phyloP scores from a whole-genome alignment of 2,329 filamentous ascomycete genomes.

The Pseudogymnoascus sp. region DNA sequence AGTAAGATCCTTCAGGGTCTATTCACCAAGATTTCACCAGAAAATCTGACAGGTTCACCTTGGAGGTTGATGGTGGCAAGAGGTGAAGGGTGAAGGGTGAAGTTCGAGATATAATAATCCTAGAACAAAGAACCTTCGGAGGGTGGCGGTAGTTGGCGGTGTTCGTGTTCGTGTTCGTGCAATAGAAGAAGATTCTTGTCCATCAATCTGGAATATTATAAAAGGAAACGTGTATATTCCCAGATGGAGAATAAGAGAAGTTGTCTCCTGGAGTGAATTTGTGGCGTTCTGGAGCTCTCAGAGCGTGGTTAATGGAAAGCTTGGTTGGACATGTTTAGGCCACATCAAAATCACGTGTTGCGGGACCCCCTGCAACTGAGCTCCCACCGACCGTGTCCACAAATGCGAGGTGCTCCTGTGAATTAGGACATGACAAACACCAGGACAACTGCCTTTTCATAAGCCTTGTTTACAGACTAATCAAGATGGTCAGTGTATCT shows the following conservation, averaged over 20 bases:
- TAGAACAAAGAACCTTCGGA: background rate
- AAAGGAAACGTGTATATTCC: background rate
- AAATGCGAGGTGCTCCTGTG: constrained; percentile 3
- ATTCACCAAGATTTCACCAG: background rate
- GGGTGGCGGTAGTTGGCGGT: background rate
- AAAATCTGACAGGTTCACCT: background rate
- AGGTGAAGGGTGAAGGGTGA: background rate
- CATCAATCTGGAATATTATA: background rate
- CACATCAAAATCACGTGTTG: background rate
- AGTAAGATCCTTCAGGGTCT: background rate
- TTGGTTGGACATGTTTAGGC: background rate
- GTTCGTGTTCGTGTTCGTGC: background rate
- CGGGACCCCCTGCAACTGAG: constrained; percentile 6
- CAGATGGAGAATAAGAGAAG: background rate
- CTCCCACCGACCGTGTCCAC: constrained; percentile 7
- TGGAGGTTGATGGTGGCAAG: background rate
- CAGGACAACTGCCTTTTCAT: background rate
- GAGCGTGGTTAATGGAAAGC: background rate
- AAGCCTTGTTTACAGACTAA: constrained; percentile 7
- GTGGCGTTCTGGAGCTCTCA: background rate
- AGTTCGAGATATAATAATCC: background rate
- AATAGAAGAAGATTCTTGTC: no score
- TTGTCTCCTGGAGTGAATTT: background rate
- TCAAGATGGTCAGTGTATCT: constrained; percentile 1
- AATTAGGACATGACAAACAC: background rate